These are phyloP conservation scores for Hyaloperonospora arabidopsidis DNA, from an alignment of 352 stramenopile species.

Conservation along the genomic window DNA sequence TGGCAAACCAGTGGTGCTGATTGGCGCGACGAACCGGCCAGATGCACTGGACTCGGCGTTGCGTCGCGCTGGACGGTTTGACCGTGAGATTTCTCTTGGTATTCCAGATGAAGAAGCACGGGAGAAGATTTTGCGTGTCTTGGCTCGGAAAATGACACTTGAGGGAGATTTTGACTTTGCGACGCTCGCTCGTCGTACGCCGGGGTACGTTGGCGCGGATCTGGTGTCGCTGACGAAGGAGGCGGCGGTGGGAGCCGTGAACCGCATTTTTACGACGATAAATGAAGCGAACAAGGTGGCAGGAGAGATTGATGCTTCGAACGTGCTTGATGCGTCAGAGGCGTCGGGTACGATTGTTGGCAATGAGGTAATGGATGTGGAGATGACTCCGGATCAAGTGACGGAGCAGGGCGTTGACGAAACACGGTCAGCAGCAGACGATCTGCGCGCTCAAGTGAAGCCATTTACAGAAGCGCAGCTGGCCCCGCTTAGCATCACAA, in stretches of 20 bases:
- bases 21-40: slow-evolving; percentile 95
- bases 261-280: slow-evolving; percentile 93
- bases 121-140: slow-evolving; percentile 91
- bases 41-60: slow-evolving; percentile 96
- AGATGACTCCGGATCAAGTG: slow-evolving; percentile 8
- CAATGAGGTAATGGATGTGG: slow-evolving; percentile 22
- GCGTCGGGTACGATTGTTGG: slow-evolving; percentile 12
- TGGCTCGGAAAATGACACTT: slow-evolving; percentile 92
- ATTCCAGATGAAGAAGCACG: slow-evolving; percentile 94
- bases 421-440: slow-evolving; percentile 37
- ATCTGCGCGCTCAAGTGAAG: slow-evolving; percentile 53
- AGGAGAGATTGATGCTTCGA: slow-evolving; percentile 10
- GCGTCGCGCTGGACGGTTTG: slow-evolving; percentile 94
- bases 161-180: slow-evolving; percentile 92
- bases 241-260: slow-evolving; percentile 95
- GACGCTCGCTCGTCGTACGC: slow-evolving; percentile 87
- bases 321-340: slow-evolving; percentile 7
- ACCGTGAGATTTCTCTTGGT: slow-evolving; percentile 96
- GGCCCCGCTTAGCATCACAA: slow-evolving; percentile 89
- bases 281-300: slow-evolving; percentile 19
- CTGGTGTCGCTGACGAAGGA: slow-evolving; percentile 97
- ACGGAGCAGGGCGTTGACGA: slow-evolving; percentile 14
- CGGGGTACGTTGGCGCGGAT: slow-evolving; percentile 97
- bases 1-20: slow-evolving; percentile 92
- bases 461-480: slow-evolving; percentile 89